Evolutionary conservation across 176 grass and related monocot species (phyloP).

Genomic region (Pontederia crassipes): DNA sequence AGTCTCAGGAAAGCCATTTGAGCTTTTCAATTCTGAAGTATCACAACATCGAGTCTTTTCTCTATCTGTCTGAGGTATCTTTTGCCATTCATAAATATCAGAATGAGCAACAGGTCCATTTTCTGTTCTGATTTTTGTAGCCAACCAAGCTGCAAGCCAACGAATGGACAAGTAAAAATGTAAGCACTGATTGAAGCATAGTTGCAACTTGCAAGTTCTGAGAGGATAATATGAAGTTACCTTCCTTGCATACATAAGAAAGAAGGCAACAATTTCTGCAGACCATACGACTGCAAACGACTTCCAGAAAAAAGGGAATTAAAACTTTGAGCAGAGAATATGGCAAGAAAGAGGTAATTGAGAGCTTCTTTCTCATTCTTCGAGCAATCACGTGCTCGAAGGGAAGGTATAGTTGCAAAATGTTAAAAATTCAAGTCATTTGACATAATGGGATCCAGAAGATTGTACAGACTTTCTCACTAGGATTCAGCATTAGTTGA

Average conservation of each 20-base stretch:
- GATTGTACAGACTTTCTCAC: background rate
- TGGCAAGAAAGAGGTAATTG: constrained; percentile 83
- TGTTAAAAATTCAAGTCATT: background rate
- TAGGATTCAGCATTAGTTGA: background rate
- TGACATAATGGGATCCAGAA: background rate
- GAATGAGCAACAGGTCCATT: background rate
- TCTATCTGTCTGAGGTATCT: no score
- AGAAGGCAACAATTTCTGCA: constrained; percentile 76
- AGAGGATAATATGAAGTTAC: constrained; percentile 27
- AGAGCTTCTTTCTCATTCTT: constrained; percentile 99
- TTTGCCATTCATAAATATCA: background rate
- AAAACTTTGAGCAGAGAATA: constrained; percentile 70
- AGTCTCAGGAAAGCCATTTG: no score
- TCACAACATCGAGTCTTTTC: background rate
- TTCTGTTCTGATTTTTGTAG: constrained; percentile 50
- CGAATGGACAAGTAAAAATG: constrained; percentile 5
- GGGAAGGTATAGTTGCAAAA: constrained; percentile 82
- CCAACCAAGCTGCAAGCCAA: constrained; percentile 66
- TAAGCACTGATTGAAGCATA: background rate
- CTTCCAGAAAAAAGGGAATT: constrained; percentile 82
- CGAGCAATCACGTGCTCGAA: constrained; percentile 84
- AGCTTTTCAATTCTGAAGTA: background rate
- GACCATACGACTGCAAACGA: constrained; percentile 90
- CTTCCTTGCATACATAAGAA: constrained; percentile 93
- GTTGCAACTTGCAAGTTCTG: background rate